A percentile compares a stretch with the other conserved stretches of the same genome.
These are phyloP conservation scores for Periconia macrospinosa DNA, from an alignment of 2,329 filamentous ascomycete genomes.

Conservation along the genomic window DNA sequence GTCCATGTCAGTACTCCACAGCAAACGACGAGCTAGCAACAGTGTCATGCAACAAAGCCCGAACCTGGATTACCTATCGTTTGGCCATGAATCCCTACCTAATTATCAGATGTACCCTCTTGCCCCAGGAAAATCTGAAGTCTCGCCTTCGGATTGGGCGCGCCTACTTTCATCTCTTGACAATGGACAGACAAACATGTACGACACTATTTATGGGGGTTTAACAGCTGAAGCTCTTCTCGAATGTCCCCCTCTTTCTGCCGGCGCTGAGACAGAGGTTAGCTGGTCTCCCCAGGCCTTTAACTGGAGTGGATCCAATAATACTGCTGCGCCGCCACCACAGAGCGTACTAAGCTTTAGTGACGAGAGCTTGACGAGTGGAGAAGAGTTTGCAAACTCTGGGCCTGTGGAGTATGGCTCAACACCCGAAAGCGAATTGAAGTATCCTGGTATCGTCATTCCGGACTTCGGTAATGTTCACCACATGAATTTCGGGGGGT, in stretches of 20 bases:
- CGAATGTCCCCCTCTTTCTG: slow-evolving; percentile 33
- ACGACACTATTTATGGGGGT: slow-evolving; percentile 78
- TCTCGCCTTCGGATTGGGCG: slow-evolving; percentile 77
- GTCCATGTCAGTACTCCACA: slow-evolving; percentile 28
- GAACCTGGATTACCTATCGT: slow-evolving; percentile 54
- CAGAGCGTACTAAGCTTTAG: slow-evolving; percentile 63
- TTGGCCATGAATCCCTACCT: slow-evolving; percentile 43
- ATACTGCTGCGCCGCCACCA: slow-evolving; percentile 31
- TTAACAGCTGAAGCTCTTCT: slow-evolving; percentile 49
- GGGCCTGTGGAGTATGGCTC: slow-evolving; percentile 31
- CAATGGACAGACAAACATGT: slow-evolving; percentile 79
- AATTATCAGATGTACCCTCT: slow-evolving; percentile 29
- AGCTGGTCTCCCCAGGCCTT: slow-evolving; percentile 42
- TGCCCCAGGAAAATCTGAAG: slow-evolving; percentile 47
- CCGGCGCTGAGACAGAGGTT: slow-evolving; percentile 30
- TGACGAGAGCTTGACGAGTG: slow-evolving; percentile 61
- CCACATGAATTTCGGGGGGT: slow-evolving; percentile 31
- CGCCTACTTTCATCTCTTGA: slow-evolving; percentile 78
- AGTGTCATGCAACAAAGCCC: slow-evolving; percentile 26
- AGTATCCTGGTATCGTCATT: slow-evolving; percentile 42
- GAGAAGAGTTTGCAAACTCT: slow-evolving; percentile 45
- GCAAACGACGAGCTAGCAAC: slow-evolving; percentile 40
- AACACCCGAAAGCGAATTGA: slow-evolving; percentile 32
- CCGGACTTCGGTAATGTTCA: slow-evolving; percentile 34
- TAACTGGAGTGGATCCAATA: slow-evolving; percentile 31